phyloP scores from a whole-genome alignment of 2,329 filamentous ascomycete species.

The Penicillium sp. region DNA sequence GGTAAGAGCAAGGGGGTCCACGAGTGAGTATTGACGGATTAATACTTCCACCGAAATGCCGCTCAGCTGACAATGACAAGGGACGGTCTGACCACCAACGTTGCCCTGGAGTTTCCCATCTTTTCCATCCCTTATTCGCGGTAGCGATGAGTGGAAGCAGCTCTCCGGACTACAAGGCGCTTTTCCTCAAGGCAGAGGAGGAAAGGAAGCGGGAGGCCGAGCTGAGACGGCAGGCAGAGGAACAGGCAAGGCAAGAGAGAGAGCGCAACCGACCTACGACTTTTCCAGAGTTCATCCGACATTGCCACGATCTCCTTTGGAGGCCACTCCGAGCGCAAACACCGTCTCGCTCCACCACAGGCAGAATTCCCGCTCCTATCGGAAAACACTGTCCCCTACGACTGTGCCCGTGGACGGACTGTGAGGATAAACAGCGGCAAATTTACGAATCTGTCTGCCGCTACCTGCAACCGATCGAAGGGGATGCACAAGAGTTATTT shows the following conservation, averaged over 20 bases:
- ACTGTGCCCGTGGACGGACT: constrained; percentile 20
- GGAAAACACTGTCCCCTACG: constrained; percentile 22
- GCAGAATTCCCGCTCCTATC: constrained; percentile 7
- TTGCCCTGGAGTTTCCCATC: not conserved
- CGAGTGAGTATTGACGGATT: not conserved
- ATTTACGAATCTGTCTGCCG: constrained; percentile 18
- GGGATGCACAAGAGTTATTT: constrained; percentile 12
- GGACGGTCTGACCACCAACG: not conserved
- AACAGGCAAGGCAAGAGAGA: constrained; percentile 2
- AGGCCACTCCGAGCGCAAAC: constrained; percentile 10
- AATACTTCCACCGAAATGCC: constrained; percentile 1
- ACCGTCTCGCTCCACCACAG: constrained; percentile 20
- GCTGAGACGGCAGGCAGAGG: not conserved
- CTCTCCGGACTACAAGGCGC: constrained; percentile 1
- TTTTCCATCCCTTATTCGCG: not conserved
- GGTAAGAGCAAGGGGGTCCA: too few species aligned
- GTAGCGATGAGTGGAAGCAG: not conserved
- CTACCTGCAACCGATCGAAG: constrained; percentile 14
- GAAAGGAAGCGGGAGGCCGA: not conserved
- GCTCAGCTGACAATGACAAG: not conserved
- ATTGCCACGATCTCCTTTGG: constrained; percentile 1
- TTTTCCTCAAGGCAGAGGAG: constrained; percentile 1
- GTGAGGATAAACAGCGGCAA: constrained; percentile 10
- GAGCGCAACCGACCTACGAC: constrained; percentile 1
- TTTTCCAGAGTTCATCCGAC: constrained; percentile 1